Evolutionary conservation across 345 rosid genomes (phyloP).

Genomic region (Kernera saxatilis): DNA sequence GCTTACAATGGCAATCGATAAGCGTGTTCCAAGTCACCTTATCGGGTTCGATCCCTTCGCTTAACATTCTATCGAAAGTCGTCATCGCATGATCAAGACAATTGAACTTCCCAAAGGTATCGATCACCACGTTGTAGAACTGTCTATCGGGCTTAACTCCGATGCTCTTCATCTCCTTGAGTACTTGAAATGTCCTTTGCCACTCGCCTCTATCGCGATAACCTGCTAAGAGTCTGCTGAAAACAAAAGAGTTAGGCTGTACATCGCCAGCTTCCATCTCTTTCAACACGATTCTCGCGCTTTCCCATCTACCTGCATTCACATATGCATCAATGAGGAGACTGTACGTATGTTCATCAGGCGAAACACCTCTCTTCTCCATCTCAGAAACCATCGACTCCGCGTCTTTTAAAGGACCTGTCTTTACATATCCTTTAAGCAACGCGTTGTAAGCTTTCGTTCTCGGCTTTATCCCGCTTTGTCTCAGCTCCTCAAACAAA

Average conservation of each 20-base stretch:
- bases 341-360: conserved; percentile 85
- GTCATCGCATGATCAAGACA: conserved; percentile 90
- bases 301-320: conserved; percentile 93
- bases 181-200: conserved; percentile 89
- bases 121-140: conserved; percentile 91
- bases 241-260: conserved; percentile 72
- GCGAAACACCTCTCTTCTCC: conserved; percentile 80
- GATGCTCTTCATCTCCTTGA: conserved; percentile 77
- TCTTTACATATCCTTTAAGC: conserved; percentile 77
- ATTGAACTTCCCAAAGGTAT: conserved; percentile 86
- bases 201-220: conserved; percentile 90
- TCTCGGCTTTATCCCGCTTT: conserved; percentile 64
- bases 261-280: conserved; percentile 81
- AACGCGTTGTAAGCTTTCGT: conserved; percentile 83
- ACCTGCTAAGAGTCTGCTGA: conserved; percentile 71
- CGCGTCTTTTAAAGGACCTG: conserved; percentile 66
- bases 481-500: conserved; percentile 86
- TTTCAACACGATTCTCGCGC: conserved; percentile 84
- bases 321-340: conserved; percentile 82
- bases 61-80: conserved; percentile 72
- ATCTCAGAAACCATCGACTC: conserved; percentile 80
- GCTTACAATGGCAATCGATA: conserved; percentile 81
- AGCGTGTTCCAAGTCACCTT: conserved; percentile 93
- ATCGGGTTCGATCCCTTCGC: conserved; percentile 77
- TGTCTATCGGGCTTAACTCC: conserved; percentile 83